These are phyloP conservation scores for Aspergillus incahuasiensis DNA, from an alignment of 495 filamentous ascomycete species.

Conservation along the genomic window DNA sequence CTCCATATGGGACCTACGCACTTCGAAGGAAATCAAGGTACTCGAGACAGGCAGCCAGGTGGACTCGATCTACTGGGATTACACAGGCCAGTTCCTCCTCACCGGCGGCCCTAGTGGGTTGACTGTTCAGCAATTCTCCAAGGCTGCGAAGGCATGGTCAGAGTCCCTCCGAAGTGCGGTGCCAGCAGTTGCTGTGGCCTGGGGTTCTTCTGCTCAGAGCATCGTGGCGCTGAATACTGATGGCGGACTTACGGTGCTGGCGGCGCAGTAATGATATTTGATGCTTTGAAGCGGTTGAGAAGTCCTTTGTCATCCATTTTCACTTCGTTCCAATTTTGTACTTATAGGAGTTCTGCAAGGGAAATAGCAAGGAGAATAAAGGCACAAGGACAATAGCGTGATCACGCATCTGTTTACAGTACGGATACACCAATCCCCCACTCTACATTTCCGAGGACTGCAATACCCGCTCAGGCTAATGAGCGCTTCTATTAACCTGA, in stretches of 20 bases:
- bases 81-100: slow-evolving; percentile 89
- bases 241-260: slow-evolving; percentile 67
- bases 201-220: slow-evolving; percentile 70
- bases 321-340: slow-evolving; percentile 15
- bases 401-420: not conserved
- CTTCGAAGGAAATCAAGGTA: slow-evolving; percentile 68
- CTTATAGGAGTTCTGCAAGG: slow-evolving; percentile 15
- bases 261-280: slow-evolving; percentile 35
- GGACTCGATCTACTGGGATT: slow-evolving; percentile 77
- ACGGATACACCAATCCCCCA: not conserved
- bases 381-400: not conserved
- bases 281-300: slow-evolving; percentile 23
- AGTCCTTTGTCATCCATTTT: slow-evolving; percentile 21
- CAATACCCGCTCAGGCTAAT: not conserved
- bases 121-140: slow-evolving; percentile 82
- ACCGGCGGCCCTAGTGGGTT: slow-evolving; percentile 75
- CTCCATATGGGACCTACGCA: slow-evolving; percentile 87
- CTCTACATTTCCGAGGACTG: not conserved
- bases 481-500: not conserved
- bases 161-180: slow-evolving; percentile 76
- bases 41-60: slow-evolving; percentile 77
- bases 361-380: slow-evolving; percentile 6
- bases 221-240: slow-evolving; percentile 69
- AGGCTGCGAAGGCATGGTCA: slow-evolving; percentile 79
- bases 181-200: slow-evolving; percentile 65